Conservation (phyloP, 2,329 filamentous ascomycete species). For the Pyricularia sp. region DNA sequence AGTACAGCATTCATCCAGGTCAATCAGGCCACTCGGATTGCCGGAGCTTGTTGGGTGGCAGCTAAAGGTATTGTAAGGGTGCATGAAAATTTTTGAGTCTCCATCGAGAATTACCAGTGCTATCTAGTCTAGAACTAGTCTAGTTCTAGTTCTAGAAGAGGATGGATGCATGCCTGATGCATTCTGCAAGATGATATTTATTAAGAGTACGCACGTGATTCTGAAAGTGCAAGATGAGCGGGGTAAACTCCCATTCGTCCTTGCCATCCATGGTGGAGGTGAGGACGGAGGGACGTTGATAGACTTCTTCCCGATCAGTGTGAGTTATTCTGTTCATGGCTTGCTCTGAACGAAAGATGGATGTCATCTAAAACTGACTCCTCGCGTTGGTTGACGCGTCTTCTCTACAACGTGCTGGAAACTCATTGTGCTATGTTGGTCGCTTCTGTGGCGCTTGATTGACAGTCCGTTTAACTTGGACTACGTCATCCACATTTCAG, state of each 20-base stretch:
- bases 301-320: not conserved
- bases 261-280: not conserved
- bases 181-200: not conserved
- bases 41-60: not conserved
- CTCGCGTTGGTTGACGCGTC: no score
- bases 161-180: not conserved
- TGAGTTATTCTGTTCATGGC: not conserved
- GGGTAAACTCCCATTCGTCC: not conserved
- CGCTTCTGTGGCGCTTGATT: not conserved
- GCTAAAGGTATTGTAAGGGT: no score
- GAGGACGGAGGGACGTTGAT: not conserved
- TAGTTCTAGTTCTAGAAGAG: no score
- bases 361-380: no score
- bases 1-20: not conserved
- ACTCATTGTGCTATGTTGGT: not conserved
- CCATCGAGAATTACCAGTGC: no score
- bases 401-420: no score
- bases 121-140: no score
- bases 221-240: not conserved
- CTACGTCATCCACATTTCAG: not conserved
- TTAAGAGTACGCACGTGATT: not conserved
- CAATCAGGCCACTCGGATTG: no score
- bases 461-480: not conserved
- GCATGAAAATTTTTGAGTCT: not conserved
- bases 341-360: not conserved